Evolutionary conservation across 495 filamentous ascomycete species (phyloP), one percentile per base, ranked within the genome.

Genomic region (Penicillium mononematosum): DNA sequence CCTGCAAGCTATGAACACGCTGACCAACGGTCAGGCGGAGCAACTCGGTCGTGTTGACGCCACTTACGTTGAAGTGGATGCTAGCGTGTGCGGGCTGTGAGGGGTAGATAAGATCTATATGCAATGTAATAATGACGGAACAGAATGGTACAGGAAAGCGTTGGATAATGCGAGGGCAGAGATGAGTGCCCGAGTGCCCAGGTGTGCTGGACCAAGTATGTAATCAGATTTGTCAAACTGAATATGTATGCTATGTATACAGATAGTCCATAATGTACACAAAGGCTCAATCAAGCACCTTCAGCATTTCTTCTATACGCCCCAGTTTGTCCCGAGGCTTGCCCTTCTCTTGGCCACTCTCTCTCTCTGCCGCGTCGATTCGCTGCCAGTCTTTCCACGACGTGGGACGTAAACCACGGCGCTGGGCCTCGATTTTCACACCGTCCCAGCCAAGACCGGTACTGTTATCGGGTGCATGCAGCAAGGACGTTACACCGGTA

Each of bases 251-350:
- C 27, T 29, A 53, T 58, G 7, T 29, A 38, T 1, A 58, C 29
- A 48, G 27, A 32, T 48, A 58, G 12, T 48, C 39, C 16, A 20
- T 53, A 25, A 48, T 62, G 27, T 59, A 61, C 36, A 50, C 58
- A 39, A 53, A 55, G 34, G 5, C 34, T 54, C 34, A 64, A 51
- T 55, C 60, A 47, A 77, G 36, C 10, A 89, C 84, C 20, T 78
- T 72, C 38, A 98, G 66, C 94, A 98, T 98, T 45, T 96, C 90
- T 53, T 77, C 74, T 34, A 87, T 82, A 58, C 77, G 83, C 14
- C 77, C 82, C 66, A 97, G 89, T 74, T 98, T 98, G 63, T 93
- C 89, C 56, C 94, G 85, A 59, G 80, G 77, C 73, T 96, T 98
- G 11, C 91, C 93, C 50, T 71, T 73, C 51, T 63, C 62, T 55